Evolutionary conservation across 2,329 filamentous ascomycete genomes (phyloP), one percentile per base, ranked within the genome.

Genomic region (Lecanicillium sp.): DNA sequence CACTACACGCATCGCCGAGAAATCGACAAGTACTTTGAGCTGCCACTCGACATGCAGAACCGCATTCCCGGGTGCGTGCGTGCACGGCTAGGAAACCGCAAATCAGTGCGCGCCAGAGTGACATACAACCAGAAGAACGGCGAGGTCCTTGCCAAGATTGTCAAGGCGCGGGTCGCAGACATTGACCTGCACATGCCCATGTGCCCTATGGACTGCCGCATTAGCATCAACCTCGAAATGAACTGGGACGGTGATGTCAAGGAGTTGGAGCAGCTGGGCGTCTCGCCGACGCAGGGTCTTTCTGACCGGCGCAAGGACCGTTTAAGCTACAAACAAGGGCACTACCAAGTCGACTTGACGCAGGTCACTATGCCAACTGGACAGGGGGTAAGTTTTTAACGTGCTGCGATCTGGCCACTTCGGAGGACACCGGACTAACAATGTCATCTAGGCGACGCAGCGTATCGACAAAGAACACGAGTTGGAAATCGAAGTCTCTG

Each of bases 171-270:
- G n/a, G 72, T 97, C 12, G 81, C 78, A 18, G 88, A 98, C 57
- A 66, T 96, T n/a, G 84, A 95, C 51, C 74, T 98, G 14, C 82
- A 84, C 60, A 84, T 87, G 49, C 90, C 92, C 0, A 68, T 69
- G 36, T 76, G 74, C 8, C 77, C 78, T 3, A 85, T 96, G 53
- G 92, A 98, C 61, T 95, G 88, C 62, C 85, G 92, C 10, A 81
- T 98, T 49, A 94, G 87, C 52, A 80, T 98, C 54, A 97, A 95
- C 55, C 74, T 98, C 3, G 94, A 98, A 76, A 88, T 94, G 76
- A 75, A 82, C 39, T 94, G 81, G 67, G 74, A 87, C 4, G 87
- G 88, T 2, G 53, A 84, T 0, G 69, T 79, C 4, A 66, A 74
- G 29, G 74, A 77, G 43, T 58, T 79, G 12, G 68, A 75, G 49